Evolutionary conservation across 75 land plant genomes (phyloP).

Genomic region (Selaginella tamariscina): DNA sequence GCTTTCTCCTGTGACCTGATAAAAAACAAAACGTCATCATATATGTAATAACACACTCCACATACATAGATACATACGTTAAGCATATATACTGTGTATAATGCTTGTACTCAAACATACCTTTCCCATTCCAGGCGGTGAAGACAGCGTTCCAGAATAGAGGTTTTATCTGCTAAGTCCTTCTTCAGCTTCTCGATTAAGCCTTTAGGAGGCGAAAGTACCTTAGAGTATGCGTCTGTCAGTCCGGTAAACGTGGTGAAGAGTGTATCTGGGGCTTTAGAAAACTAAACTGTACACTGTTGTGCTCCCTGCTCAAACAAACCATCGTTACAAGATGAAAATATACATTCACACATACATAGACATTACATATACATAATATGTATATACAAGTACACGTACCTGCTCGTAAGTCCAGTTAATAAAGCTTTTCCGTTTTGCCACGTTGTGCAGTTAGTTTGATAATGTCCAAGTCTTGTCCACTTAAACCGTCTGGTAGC

Average conservation of each 20-base stretch:
- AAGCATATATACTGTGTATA: no score
- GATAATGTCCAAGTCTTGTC: constrained; percentile 83
- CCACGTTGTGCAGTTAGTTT: constrained; percentile 95
- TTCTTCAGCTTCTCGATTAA: constrained; percentile 62
- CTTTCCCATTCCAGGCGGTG: constrained; percentile 89
- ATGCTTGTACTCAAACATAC: no score
- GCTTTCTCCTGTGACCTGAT: constrained; percentile 98
- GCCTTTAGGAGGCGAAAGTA: constrained; percentile 75
- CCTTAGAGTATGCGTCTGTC: constrained; percentile 85
- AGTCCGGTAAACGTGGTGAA: constrained; percentile 72
- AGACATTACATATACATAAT: no score
- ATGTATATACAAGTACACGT: no score
- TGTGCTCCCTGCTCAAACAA: constrained; percentile 68
- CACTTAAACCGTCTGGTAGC: constrained; percentile 77
- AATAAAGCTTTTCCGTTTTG: constrained; percentile 79
- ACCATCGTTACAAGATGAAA: no score
- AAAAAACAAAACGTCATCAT: no score
- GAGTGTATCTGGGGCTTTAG: constrained; percentile 89
- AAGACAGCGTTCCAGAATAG: constrained; percentile 76
- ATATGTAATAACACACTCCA: no score
- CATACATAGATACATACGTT: no score
- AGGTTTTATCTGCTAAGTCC: constrained; percentile 47
- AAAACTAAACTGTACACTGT: constrained; percentile 66
- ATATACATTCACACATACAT: no score
- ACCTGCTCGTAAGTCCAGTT: constrained; percentile 47